Evolutionary conservation across 129 eudicot species (phyloP).

Genomic region (Mikania micrantha): DNA sequence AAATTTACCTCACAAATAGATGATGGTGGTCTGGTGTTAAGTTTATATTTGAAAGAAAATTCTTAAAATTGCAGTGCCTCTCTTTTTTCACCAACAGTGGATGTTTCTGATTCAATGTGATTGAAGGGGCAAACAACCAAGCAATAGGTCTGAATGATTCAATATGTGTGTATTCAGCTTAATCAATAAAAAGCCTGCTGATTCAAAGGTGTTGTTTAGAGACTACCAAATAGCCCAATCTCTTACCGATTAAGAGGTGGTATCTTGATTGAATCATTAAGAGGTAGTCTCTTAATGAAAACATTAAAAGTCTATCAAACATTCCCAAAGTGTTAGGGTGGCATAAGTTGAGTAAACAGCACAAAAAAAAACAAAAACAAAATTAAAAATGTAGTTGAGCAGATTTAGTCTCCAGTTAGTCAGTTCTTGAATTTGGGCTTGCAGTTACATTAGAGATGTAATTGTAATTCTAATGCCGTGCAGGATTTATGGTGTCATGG

Average conservation of each 20-base stretch:
- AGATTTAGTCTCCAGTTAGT: neutral
- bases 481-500: constrained; percentile 35
- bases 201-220: too few species aligned
- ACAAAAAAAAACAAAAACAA: neutral
- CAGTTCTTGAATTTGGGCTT: neutral
- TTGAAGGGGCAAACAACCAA: too few species aligned
- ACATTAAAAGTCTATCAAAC: too few species aligned
- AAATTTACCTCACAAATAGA: neutral
- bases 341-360: neutral
- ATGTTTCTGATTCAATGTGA: neutral
- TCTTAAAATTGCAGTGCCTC: neutral
- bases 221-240: too few species aligned
- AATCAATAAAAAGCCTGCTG: too few species aligned
- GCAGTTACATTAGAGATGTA: neutral
- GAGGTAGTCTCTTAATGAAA: too few species aligned
- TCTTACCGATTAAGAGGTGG: too few species aligned
- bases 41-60: too few species aligned
- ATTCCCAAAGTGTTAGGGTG: too few species aligned
- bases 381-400: neutral
- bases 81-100: neutral
- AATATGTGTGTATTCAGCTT: too few species aligned
- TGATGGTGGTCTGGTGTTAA: neutral
- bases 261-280: too few species aligned
- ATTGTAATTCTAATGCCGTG: neutral
- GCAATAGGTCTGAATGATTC: too few species aligned